These are phyloP conservation scores for Chamaenerion angustifolium DNA, from an alignment of 345 rosid genomes.

Conservation along the genomic window DNA sequence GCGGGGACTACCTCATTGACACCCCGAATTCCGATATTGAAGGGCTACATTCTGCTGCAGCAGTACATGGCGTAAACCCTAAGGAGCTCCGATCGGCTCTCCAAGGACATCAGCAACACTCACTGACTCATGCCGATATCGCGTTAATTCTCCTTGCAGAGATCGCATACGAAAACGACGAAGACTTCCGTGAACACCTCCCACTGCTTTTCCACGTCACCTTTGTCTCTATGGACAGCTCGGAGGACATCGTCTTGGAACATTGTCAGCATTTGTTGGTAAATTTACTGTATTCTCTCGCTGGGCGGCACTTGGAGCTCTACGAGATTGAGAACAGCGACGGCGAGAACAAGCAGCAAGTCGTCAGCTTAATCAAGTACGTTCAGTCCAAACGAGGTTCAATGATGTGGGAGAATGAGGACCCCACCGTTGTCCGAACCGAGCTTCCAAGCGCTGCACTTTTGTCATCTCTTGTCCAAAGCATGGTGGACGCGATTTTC, in stretches of 20 bases:
- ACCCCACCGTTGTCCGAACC: slow-evolving; percentile 67
- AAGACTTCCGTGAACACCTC: slow-evolving; percentile 96
- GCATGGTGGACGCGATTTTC: slow-evolving; percentile 99
- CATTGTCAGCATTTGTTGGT: slow-evolving; percentile 99
- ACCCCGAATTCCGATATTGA: slow-evolving; percentile 94
- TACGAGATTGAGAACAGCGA: slow-evolving; percentile 93
- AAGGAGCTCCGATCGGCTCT: slow-evolving; percentile 96
- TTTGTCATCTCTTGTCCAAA: slow-evolving; percentile 89
- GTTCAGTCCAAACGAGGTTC: slow-evolving; percentile 98
- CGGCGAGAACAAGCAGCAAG: slow-evolving; percentile 96
- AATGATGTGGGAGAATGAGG: slow-evolving; percentile 99
- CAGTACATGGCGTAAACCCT: slow-evolving; percentile 71
- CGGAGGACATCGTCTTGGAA: slow-evolving; percentile 94
- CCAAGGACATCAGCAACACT: slow-evolving; percentile 98
- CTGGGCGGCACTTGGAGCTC: slow-evolving; percentile 95
- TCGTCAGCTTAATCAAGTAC: slow-evolving; percentile 86
- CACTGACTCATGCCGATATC: slow-evolving; percentile 95
- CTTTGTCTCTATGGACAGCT: slow-evolving; percentile 99
- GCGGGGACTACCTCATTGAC: slow-evolving; percentile 91
- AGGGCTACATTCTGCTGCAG: slow-evolving; percentile 57
- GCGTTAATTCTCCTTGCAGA: slow-evolving; percentile 94
- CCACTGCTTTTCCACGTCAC: slow-evolving; percentile 95
- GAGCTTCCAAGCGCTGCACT: slow-evolving; percentile 97
- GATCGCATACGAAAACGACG: slow-evolving; percentile 95
- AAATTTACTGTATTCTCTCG: slow-evolving; percentile 86